These are phyloP conservation scores for Prunus salicina DNA, from an alignment of 306 rosid species.

Conservation along the genomic window DNA sequence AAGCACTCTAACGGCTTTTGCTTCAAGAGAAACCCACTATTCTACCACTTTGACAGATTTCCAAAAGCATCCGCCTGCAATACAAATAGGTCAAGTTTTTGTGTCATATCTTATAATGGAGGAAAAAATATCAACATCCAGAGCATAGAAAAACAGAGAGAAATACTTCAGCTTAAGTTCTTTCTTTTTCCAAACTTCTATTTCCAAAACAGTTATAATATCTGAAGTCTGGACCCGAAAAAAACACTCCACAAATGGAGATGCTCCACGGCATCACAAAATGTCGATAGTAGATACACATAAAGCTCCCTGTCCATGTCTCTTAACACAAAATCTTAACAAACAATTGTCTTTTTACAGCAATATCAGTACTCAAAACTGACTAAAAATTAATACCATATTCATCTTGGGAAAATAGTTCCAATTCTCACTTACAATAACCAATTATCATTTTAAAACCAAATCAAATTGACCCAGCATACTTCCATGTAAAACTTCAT, in stretches of 20 bases:
- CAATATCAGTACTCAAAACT: background rate
- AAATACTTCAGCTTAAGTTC: background rate
- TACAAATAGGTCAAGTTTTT: background rate
- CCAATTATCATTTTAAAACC: background rate
- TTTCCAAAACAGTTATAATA: background rate
- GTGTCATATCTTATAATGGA: background rate
- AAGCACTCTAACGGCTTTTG: background rate
- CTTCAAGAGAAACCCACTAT: constrained; percentile 6
- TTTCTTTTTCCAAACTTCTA: background rate
- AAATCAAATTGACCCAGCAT: background rate
- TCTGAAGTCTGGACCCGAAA: background rate
- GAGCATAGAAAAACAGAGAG: background rate
- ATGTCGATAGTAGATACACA: background rate
- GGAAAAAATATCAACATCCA: background rate
- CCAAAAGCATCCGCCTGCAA: constrained; percentile 10
- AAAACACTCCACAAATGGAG: background rate
- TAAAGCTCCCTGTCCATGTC: background rate
- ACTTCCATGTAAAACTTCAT: background rate
- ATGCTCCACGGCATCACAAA: background rate
- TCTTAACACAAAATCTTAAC: background rate
- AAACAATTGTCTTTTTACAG: background rate
- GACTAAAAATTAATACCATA: background rate
- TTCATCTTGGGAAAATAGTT: background rate
- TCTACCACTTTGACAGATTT: constrained; percentile 1
- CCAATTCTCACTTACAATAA: background rate